A percentile compares a stretch with the other conserved stretches of the same genome.
Conservation (phyloP, 140 eudicot genomes). For the Cichorium intybus region DNA sequence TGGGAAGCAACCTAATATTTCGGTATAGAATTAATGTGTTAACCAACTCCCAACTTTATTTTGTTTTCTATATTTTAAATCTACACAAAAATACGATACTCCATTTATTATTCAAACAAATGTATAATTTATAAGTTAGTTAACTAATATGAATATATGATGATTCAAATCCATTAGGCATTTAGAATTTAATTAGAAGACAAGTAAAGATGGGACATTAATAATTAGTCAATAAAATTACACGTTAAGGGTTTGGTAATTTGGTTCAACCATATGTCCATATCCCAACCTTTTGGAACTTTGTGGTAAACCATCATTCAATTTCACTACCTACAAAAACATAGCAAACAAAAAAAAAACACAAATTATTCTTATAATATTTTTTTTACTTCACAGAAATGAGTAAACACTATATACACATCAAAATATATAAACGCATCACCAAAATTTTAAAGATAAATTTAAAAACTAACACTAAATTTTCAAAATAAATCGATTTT, state of each 20-base stretch:
- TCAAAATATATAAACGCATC: too few relatives aligned
- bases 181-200: not conserved
- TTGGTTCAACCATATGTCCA: constrained; percentile 14
- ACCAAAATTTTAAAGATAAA: too few relatives aligned
- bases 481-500: too few relatives aligned
- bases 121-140: too few relatives aligned
- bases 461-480: too few relatives aligned
- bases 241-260: constrained; percentile 20
- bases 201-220: not conserved
- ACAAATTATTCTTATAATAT: not conserved
- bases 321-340: not conserved
- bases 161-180: not conserved
- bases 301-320: constrained; percentile 16
- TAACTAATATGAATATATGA: too few relatives aligned
- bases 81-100: not conserved
- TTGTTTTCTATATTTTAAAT: too few relatives aligned
- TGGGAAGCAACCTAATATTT: not conserved
- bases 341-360: not conserved
- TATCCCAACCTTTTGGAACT: constrained; percentile 3
- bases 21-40: not conserved
- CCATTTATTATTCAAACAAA: not conserved
- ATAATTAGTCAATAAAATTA: constrained; percentile 13
- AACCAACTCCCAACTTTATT: too few relatives aligned
- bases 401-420: too few relatives aligned
- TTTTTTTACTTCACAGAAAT: too few relatives aligned